Base-by-base conservation (phyloP, 164 flowering plant species). In the Annona cherimola region DNA sequence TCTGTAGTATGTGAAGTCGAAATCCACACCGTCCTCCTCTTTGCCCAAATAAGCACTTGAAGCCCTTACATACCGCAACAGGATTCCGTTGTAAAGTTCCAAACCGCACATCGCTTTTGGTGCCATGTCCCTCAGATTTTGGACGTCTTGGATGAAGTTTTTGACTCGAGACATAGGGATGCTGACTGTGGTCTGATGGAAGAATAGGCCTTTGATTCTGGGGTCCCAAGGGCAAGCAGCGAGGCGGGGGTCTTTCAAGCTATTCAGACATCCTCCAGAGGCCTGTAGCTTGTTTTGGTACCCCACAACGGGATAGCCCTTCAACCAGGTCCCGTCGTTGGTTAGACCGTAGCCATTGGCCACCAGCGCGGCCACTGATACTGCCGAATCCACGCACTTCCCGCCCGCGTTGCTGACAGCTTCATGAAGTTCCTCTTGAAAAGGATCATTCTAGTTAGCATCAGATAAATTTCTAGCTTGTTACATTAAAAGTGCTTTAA, bases 211-310 rank as follows among this genome's bases (percentile, higher is more conserved):
- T 62, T 86, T 85, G 0, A 87, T 72, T 43, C 89, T 73, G 3
- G 83, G 80, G 68, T 90, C 97, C 97, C 95, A 92, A 8, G 92
- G 75, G 63, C 98, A 92, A 0, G 86, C 80, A 0, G 90, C 81
- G 75, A 81, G 66, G 26, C 19, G 35, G 18, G 40, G 6, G 45
- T 77, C 75, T 50, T 70, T 6, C 1, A 20, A 63, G 76, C 89
- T 80, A 45, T 89, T 88, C 0, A 92, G 81, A 77, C 96, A 92
- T 5, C 78, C 74, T 60, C 94, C 92, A 0, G 93, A 89, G 19
- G 96, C 76, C 74, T 89, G 94, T 9, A 92, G 79, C 1, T 83
- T 86, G 71, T 87, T 82, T 2, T 90, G 93, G 63, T 70, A 81
- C 45, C 96, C 96, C 6, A 87, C 77, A 0, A 88, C 82, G 0